A percentile compares a stretch with the other conserved stretches of the same genome.
Conservation (phyloP, 2,329 filamentous ascomycete genomes). For the Pseudogymnoascus sp. region DNA sequence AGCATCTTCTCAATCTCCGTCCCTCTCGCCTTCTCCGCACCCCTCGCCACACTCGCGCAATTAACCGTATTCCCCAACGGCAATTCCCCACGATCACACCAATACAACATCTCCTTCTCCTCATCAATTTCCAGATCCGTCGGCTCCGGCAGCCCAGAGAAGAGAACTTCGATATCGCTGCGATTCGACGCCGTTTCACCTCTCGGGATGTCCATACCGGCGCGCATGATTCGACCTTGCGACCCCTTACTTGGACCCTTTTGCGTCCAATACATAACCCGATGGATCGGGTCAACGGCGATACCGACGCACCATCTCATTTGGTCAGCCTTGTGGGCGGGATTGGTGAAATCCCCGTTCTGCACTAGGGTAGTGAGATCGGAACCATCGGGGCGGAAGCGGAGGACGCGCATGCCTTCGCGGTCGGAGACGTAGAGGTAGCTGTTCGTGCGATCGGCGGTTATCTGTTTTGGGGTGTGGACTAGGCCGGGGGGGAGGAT, state of each 20-base stretch:
- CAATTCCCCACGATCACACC: conserved; percentile 52
- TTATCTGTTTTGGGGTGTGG: conserved; percentile 43
- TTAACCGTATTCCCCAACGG: conserved; percentile 47
- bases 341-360: conserved; percentile 16
- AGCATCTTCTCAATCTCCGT: conserved; percentile 8
- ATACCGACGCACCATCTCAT: conserved; percentile 48
- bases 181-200: conserved; percentile 22
- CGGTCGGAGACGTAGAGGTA: conserved; percentile 37
- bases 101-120: conserved; percentile 40
- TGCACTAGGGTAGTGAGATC: conserved; percentile 29
- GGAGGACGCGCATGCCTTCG: conserved; percentile 35
- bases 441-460: conserved; percentile 12
- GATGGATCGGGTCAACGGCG: conserved; percentile 34
- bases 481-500: conserved; percentile 37
- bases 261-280: conserved; percentile 49
- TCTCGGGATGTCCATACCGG: conserved; percentile 33
- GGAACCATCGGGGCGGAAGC: conserved; percentile 34
- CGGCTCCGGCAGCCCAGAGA: conserved; percentile 44
- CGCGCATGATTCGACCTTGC: conserved; percentile 44
- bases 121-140: conserved; percentile 50
- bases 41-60: conserved; percentile 21
- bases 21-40: not conserved
- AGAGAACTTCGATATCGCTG: conserved; percentile 18
- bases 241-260: conserved; percentile 45
- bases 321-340: conserved; percentile 14